Conservation (phyloP, 441 rosid genomes). For the Populus hybrid region DNA sequence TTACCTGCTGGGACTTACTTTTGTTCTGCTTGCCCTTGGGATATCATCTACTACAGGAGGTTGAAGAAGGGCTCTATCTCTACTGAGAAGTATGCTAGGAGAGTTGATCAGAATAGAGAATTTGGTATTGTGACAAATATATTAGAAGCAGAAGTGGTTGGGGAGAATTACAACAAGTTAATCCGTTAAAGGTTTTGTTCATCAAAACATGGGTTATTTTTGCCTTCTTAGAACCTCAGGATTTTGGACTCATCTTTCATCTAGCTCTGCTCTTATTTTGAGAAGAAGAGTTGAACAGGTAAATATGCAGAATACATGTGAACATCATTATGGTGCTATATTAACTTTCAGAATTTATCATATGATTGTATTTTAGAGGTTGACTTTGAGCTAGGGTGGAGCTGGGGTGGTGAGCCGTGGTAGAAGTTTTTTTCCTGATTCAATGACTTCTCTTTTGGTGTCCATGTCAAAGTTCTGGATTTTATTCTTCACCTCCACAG, state of each 20-base stretch:
- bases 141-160: conserved; percentile 51
- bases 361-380: conserved; percentile 13
- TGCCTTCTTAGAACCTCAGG: conserved; percentile 3
- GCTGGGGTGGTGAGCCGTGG: conserved; percentile 9
- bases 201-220: conserved; percentile 8
- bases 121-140: conserved; percentile 43
- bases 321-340: not conserved
- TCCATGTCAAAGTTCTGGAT: not conserved
- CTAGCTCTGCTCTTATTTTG: conserved; percentile 9
- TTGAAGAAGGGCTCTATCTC: conserved; percentile 49
- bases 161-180: conserved; percentile 29
- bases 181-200: conserved; percentile 16
- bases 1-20: conserved; percentile 34
- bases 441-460: conserved; percentile 4
- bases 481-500: conserved; percentile 4
- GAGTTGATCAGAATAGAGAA: conserved; percentile 43
- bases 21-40: conserved; percentile 56
- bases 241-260: conserved; percentile 6
- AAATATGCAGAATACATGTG: conserved; percentile 9
- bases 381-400: not conserved
- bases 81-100: conserved; percentile 40
- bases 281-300: conserved; percentile 31
- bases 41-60: conserved; percentile 41
- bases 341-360: conserved; percentile 10
- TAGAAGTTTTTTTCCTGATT: conserved; percentile 4